Conservation (phyloP, 345 rosid genomes). For the Nasturtium officinale region DNA sequence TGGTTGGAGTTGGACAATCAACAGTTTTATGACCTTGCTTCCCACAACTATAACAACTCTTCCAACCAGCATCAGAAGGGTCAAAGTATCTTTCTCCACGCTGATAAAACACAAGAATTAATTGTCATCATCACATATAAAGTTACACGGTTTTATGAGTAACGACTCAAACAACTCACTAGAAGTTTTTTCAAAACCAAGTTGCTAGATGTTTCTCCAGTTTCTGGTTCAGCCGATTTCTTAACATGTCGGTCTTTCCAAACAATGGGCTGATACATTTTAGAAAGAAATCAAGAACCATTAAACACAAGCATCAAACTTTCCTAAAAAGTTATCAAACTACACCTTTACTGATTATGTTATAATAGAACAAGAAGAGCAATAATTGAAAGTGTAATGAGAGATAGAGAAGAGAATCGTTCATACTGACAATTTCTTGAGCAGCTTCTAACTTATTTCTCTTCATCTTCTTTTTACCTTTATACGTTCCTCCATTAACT, state of each 20-base stretch:
- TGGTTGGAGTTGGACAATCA: conserved; percentile 62
- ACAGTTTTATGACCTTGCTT: conserved; percentile 83
- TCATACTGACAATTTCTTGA: conserved; percentile 47
- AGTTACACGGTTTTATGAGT: not conserved
- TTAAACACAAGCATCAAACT: conserved; percentile 19
- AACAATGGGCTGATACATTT: conserved; percentile 42
- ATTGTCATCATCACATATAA: conserved; percentile 7
- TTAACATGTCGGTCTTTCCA: conserved; percentile 44
- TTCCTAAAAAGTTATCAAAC: not conserved
- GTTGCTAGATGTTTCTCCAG: conserved; percentile 53
- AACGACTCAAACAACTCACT: conserved; percentile 58
- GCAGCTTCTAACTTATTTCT: conserved; percentile 27
- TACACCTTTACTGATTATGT: not conserved
- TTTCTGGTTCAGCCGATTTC: conserved; percentile 40
- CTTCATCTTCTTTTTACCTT: conserved; percentile 39
- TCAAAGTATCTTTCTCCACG: conserved; percentile 90
- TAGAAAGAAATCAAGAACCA: not conserved
- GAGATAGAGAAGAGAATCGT: conserved; percentile 8
- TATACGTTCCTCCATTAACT: conserved; percentile 32
- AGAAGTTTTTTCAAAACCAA: conserved; percentile 85
- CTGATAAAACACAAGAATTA: conserved; percentile 57
- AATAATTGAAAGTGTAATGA: not conserved
- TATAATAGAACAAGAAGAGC: not conserved
- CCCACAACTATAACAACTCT: conserved; percentile 78
- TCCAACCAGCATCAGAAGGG: conserved; percentile 73